phyloP scores from a whole-genome alignment of 177 flowering plant genomes.

The Vitis hybrid region DNA sequence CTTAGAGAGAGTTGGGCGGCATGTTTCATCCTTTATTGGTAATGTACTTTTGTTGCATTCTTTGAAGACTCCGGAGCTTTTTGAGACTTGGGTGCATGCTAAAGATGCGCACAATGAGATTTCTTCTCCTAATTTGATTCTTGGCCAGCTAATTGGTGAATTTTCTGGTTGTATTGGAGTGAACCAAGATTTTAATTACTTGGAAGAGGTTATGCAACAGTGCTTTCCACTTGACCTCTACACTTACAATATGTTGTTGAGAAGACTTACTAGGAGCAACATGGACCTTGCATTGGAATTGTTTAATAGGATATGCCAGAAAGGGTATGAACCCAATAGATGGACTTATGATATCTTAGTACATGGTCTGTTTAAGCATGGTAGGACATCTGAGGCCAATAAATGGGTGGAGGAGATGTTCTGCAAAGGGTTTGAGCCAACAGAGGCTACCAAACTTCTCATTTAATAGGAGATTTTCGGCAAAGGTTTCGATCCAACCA shows the following conservation, averaged over 20 bases:
- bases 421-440: slow-evolving; percentile 36
- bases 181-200: slow-evolving; percentile 23
- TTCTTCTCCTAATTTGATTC: slow-evolving; percentile 23
- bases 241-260: slow-evolving; percentile 70
- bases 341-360: slow-evolving; percentile 62
- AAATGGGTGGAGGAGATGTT: slow-evolving; percentile 53
- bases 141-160: slow-evolving; percentile 49
- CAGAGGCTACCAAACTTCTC: slow-evolving; percentile 3
- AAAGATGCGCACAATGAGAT: slow-evolving; percentile 21
- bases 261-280: slow-evolving; percentile 29
- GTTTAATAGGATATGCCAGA: slow-evolving; percentile 40
- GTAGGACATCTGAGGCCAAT: slow-evolving; percentile 50
- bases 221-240: slow-evolving; percentile 51
- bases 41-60: slow-evolving; percentile 58
- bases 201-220: slow-evolving; percentile 48
- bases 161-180: slow-evolving; percentile 43
- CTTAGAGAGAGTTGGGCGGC: slow-evolving; percentile 41
- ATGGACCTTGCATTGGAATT: slow-evolving; percentile 43
- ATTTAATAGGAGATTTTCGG: slow-evolving; percentile 4
- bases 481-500: too few relatives aligned
- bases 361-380: slow-evolving; percentile 43
- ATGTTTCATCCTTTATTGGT: slow-evolving; percentile 61
- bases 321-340: slow-evolving; percentile 60
- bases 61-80: slow-evolving; percentile 31
- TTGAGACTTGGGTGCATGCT: slow-evolving; percentile 42